Evolutionary conservation across 805 yeast genomes (phyloP), one percentile per base, ranked within the genome.

Genomic region (Candida sithepensis): DNA sequence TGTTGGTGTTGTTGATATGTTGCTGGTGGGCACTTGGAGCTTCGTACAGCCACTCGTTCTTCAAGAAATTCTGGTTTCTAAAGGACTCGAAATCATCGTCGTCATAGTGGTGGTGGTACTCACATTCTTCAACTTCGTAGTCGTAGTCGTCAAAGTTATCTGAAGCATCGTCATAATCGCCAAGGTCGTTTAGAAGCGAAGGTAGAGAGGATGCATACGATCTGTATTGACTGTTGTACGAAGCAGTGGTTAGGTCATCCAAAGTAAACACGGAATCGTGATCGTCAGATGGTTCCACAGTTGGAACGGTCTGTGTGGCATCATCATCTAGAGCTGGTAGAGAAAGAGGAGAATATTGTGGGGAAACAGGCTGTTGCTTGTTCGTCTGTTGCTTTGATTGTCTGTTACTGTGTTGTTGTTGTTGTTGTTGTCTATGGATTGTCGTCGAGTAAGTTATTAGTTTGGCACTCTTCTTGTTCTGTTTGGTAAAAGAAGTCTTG

Each of bases 151-250:
- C 47, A 28, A 47, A 48, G n/a, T 49, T 42, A 24, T 55, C 56
- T 36, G 45, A 43, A 43, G 39, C 44, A 3, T 44, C 16, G 40
- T 53, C 57, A 38, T 47, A 43, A 1, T 45, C 52, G 20, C 50
- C 46, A n/a, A 54, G 38, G 18, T 54, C 57, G 21, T 52, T 54
- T 14, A 54, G 42, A 5, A 56, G 45, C 14, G 63, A 58, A 13
- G 64, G 63, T 30, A 60, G 37, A 5, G 64, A 58, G 8, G 47
- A 46, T 22, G 53, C 46, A 9, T 45, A 47, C 37, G 59, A 53
- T 39, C 48, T 50, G 24, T 56, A 55, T 42, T 52, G 38, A 34
- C 48, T 23, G 14, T 41, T 43, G 47, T 57, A 59, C 2, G 55
- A 50, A 41, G 49, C 43, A 16, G 56, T 56, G 18, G 54, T 58